These are phyloP conservation scores for Geranium brycei DNA, from an alignment of 345 rosid genomes.

Conservation along the genomic window DNA sequence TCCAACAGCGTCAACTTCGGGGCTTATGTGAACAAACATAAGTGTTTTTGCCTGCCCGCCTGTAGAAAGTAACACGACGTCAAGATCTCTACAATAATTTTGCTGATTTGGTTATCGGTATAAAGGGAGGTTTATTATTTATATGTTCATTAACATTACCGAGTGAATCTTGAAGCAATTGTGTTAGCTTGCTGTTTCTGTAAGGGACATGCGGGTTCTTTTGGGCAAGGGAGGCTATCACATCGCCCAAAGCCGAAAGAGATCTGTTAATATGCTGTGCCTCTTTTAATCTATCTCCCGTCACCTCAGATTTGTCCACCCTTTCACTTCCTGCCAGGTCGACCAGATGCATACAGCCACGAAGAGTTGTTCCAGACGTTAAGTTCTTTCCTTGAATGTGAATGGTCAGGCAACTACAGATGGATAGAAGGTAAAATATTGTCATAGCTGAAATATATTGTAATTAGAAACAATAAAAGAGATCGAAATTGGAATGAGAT, in stretches of 20 bases:
- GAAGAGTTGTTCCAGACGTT: constrained; percentile 64
- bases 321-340: constrained; percentile 98
- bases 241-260: constrained; percentile 96
- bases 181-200: constrained; percentile 95
- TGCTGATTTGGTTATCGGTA: neutral
- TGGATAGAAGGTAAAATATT: too few relatives aligned
- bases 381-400: constrained; percentile 89
- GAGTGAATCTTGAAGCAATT: constrained; percentile 89
- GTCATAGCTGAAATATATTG: too few relatives aligned
- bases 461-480: too few relatives aligned
- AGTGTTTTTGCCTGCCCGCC: constrained; percentile 98
- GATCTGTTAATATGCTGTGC: constrained; percentile 90
- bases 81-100: constrained; percentile 4
- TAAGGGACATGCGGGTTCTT: constrained; percentile 95
- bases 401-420: constrained; percentile 84
- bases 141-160: constrained; percentile 29
- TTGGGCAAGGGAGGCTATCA: constrained; percentile 92
- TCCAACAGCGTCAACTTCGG: constrained; percentile 71
- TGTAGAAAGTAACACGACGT: constrained; percentile 13
- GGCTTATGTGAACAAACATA: constrained; percentile 96
- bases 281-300: constrained; percentile 88
- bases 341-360: constrained; percentile 95
- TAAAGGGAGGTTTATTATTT: too few relatives aligned
- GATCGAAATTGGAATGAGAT: neutral
- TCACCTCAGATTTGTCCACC: constrained; percentile 84